A percentile compares a stretch with the other conserved stretches of the same genome.
phyloP scores from a whole-genome alignment of 805 yeast genomes.

The Suhomyces sp. region DNA sequence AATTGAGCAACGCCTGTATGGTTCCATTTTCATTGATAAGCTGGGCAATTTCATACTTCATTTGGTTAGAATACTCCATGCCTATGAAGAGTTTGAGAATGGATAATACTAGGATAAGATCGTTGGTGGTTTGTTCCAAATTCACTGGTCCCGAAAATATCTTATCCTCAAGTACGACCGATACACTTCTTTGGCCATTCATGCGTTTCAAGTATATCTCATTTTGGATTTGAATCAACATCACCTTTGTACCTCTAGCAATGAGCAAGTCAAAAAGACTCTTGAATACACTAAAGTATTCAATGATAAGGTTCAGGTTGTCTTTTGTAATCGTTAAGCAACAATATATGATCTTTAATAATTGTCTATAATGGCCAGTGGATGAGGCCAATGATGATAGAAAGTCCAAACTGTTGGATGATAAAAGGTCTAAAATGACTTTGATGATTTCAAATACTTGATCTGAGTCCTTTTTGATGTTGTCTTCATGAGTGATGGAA shows the following conservation, averaged over 20 bases:
- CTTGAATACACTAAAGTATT: conserved; percentile 49
- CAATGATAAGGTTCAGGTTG: conserved; percentile 39
- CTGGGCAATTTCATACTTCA: conserved; percentile 50
- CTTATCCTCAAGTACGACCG: conserved; percentile 1
- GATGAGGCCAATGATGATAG: conserved; percentile 39
- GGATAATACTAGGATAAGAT: conserved; percentile 59
- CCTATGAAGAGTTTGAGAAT: conserved; percentile 57
- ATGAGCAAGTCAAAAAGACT: conserved; percentile 62
- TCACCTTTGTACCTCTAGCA: conserved; percentile 60
- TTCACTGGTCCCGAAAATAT: conserved; percentile 12
- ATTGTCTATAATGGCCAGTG: conserved; percentile 50
- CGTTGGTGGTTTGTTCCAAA: conserved; percentile 53
- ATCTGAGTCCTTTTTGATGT: conserved; percentile 26
- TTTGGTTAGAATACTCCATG: conserved; percentile 45
- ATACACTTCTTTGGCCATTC: neutral
- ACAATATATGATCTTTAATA: conserved; percentile 57
- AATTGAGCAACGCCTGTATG: conserved; percentile 55
- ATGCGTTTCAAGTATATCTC: conserved; percentile 44
- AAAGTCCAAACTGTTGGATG: conserved; percentile 50
- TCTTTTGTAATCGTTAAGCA: conserved; percentile 44
- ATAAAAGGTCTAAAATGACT: conserved; percentile 44
- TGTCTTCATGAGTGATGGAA: conserved; percentile 32
- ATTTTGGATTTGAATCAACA: conserved; percentile 58
- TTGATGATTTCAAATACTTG: conserved; percentile 41
- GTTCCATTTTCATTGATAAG: conserved; percentile 58